Conservation (phyloP, 1,284 basidiomycete genomes). For the Stygiomarasmius scandens region DNA sequence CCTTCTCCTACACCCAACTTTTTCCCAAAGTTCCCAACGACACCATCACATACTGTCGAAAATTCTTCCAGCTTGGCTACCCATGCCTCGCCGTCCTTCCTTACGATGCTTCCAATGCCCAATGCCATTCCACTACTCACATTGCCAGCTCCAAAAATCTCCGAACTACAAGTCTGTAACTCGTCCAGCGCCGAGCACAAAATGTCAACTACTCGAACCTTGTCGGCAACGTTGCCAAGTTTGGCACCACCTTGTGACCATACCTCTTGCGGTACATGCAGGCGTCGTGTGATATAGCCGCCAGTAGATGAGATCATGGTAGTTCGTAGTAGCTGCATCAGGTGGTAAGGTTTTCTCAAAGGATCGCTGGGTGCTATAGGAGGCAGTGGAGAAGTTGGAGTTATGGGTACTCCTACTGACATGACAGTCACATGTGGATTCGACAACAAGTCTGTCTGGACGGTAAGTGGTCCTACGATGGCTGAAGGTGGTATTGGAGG, state of each 20-base stretch:
- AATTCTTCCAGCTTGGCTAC: conserved; percentile 70
- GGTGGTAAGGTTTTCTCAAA: conserved; percentile 86
- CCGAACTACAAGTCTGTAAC: conserved; percentile 65
- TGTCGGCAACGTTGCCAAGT: conserved; percentile 78
- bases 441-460: conserved; percentile 56
- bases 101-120: conserved; percentile 69
- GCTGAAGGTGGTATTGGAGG: conserved; percentile 45
- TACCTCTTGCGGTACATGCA: conserved; percentile 88
- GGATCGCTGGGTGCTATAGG: conserved; percentile 69
- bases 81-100: conserved; percentile 76
- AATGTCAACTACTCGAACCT: conserved; percentile 83
- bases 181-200: conserved; percentile 78
- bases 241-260: conserved; percentile 92
- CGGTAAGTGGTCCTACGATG: conserved; percentile 45
- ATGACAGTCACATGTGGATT: conserved; percentile 11
- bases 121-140: conserved; percentile 73
- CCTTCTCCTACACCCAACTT: conserved; percentile 88
- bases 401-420: conserved; percentile 53
- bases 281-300: conserved; percentile 83
- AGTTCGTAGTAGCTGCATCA: conserved; percentile 79
- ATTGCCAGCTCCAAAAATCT: conserved; percentile 76
- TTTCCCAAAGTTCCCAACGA: conserved; percentile 84
- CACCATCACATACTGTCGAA: conserved; percentile 78
- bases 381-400: conserved; percentile 75
- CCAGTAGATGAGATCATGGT: conserved; percentile 86